Evolutionary conservation across 441 rosid genomes (phyloP), one percentile per base, ranked within the genome.

Genomic region (Arabidopsis hybrid): DNA sequence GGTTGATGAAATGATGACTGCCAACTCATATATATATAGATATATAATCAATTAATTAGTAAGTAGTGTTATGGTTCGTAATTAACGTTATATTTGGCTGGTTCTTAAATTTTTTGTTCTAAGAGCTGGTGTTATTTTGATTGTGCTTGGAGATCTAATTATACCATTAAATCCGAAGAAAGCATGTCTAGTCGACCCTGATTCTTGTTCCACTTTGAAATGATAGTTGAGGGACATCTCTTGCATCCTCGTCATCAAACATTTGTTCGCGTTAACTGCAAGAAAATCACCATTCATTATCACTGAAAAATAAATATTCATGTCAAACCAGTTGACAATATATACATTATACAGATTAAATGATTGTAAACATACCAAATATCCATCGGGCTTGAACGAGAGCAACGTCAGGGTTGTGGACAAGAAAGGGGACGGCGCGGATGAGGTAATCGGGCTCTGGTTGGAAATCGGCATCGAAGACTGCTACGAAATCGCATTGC

Each of bases 371-470:
- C 47, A n/a, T 80, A 88, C 92, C 92, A 62, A 88, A 88, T 62
- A 79, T 82, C 92, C 92, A 88, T 21, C 92, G 87, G 65, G 92
- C 85, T 76, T 88, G 90, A 67, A 86, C 89, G 13, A 88, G 92
- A 45, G 77, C 90, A 51, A 88, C 78, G 13, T 88, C 78, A 0
- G 87, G 84, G 76, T 88, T 88, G 74, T 86, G 84, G 5, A 81
- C 79, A 2, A 88, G 86, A 43, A 83, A 88, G 1, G 92, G 92
- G 34, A 88, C 38, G 56, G 86, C 60, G 3, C 89, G 90, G 78
- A 65, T 46, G 1, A 88, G 88, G 69, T 76, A 88, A 67, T 88
- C 88, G 0, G 92, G 87, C 34, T 88, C 87, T 0, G 93, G 93
- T 69, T 85, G 88, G 73, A 88, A 88, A 78, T 88, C 93, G 0